A percentile compares a stretch with the other conserved stretches of the same genome.
Conservation (phyloP, 805 yeast genomes). For the Sungouiozyma ichnusensis region DNA sequence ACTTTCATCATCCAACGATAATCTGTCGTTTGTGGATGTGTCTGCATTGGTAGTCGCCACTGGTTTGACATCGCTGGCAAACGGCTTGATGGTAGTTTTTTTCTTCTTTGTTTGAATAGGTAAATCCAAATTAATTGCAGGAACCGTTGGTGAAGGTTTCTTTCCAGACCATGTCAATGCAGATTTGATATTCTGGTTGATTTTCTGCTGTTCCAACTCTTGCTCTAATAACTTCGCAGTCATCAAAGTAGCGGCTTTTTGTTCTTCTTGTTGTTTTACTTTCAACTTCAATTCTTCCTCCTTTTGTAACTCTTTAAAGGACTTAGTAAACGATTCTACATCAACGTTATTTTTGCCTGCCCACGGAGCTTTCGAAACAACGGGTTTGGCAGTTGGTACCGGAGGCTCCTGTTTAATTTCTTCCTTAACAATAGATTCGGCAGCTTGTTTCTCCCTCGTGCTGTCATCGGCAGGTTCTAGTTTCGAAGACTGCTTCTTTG, state of each 20-base stretch:
- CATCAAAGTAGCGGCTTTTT: slow-evolving; percentile 2
- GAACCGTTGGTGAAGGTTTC: slow-evolving; percentile 6
- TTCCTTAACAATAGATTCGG: neutral
- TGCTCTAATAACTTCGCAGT: neutral
- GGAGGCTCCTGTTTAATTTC: no score
- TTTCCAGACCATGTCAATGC: slow-evolving; percentile 25
- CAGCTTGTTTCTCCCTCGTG: neutral
- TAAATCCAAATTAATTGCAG: neutral
- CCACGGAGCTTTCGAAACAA: slow-evolving; percentile 23
- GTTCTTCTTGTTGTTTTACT: slow-evolving; percentile 4
- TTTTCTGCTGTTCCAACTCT: slow-evolving; percentile 11
- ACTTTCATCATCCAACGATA: slow-evolving; percentile 17
- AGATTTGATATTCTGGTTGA: slow-evolving; percentile 13
- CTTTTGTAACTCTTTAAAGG: slow-evolving; percentile 14
- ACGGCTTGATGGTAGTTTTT: neutral
- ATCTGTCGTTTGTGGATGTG: neutral
- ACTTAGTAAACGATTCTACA: slow-evolving; percentile 12
- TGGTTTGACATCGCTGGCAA: neutral
- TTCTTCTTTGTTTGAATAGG: slow-evolving; percentile 1
- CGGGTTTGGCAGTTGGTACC: neutral
- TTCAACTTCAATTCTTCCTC: slow-evolving; percentile 12
- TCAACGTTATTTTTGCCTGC: slow-evolving; percentile 13
- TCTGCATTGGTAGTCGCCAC: neutral
- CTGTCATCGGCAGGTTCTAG: slow-evolving; percentile 7
- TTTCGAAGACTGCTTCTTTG: slow-evolving; percentile 1